Evolutionary conservation across 768 basidiomycete species (phyloP).

Genomic region (Candolleomyces efflorescens): DNA sequence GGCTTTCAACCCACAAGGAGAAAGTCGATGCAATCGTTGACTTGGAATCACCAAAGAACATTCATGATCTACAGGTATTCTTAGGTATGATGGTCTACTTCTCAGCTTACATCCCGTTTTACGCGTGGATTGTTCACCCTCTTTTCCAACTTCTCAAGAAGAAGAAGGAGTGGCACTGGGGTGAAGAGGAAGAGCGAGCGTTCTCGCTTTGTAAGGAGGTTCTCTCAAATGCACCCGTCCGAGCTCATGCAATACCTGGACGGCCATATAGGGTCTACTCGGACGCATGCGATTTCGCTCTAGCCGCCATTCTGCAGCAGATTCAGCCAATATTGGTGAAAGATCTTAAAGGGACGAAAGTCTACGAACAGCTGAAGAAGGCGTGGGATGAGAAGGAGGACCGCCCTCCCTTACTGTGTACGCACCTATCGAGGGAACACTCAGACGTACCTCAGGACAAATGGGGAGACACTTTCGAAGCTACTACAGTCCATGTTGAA

Average conservation of each 20-base stretch:
- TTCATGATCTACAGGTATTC: conserved; percentile 20
- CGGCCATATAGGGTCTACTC: conserved; percentile 31
- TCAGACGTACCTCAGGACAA: conserved; percentile 13
- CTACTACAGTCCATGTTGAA: conserved; percentile 25
- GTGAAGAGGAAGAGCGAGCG: conserved; percentile 17
- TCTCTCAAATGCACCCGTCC: conserved; percentile 26
- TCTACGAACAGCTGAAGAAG: conserved; percentile 19
- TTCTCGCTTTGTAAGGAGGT: conserved; percentile 25
- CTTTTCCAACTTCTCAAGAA: conserved; percentile 30
- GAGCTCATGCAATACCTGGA: conserved; percentile 24
- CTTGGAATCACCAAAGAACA: conserved; percentile 20
- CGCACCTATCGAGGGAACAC: conserved; percentile 13
- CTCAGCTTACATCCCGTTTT: too few relatives aligned
- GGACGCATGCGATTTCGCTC: conserved; percentile 27
- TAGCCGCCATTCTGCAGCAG: conserved; percentile 27
- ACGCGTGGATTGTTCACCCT: conserved; percentile 25
- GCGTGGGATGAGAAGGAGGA: conserved; percentile 16
- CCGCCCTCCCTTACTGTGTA: conserved; percentile 18
- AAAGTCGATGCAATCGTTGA: conserved; percentile 31
- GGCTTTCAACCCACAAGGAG: conserved; percentile 18
- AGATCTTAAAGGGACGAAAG: conserved; percentile 24
- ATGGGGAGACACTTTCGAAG: conserved; percentile 23
- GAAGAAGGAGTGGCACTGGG: conserved; percentile 19
- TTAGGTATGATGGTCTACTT: too few relatives aligned
- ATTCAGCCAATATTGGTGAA: conserved; percentile 23